Evolutionary conservation across 2,329 filamentous ascomycete species (phyloP), one percentile per base, ranked within the genome.

Genomic region (Venturia effusa): DNA sequence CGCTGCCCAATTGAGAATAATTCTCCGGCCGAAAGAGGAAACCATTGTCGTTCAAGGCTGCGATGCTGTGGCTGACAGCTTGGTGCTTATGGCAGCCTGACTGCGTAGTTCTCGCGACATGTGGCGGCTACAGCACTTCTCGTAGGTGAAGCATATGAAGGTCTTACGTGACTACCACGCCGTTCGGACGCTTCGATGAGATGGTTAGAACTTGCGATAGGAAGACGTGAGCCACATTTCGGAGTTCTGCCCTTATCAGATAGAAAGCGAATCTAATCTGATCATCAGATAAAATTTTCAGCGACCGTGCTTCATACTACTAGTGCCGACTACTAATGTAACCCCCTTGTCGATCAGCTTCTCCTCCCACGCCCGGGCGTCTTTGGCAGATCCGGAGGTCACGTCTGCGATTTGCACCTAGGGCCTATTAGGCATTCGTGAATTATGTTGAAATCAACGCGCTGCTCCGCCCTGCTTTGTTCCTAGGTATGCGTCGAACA

Each of bases 261-360:
- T 51, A 24, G 45, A 17, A 22, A 17, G 55, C 30, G 55, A 30
- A 59, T 59, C 55, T 59, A 59, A 59, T 41, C 55, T 37, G 32
- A 37, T 59, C 19, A 59, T 59, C 55, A 37, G 32, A 59, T 59
- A 37, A 59, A 59, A 59, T 37, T 59, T 59, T 59, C 32, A 22
- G 22, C 45, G 45, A 11, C 22, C 22, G 22, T 45, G 41, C 43
- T 24, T 24, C 0, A 11, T 3, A 24, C 43, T 7, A 51, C 15
- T n/a, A 19, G 5, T 43, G n/a, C n/a, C n/a, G n/a, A n/a, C n/a
- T 17, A 17, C 40, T n/a, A 0, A 8, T 13, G 3, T 27, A 3
- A 51, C 4, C 17, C 22, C 10, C 45, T 24, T 48, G 45, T 51
- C 8, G 6, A 51, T 30, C 45, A 51, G 5, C 45, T 4, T 51